A percentile compares a stretch with the other conserved stretches of the same genome.
These are phyloP conservation scores for Brassica rapa DNA, from an alignment of 345 rosid species.

Conservation along the genomic window DNA sequence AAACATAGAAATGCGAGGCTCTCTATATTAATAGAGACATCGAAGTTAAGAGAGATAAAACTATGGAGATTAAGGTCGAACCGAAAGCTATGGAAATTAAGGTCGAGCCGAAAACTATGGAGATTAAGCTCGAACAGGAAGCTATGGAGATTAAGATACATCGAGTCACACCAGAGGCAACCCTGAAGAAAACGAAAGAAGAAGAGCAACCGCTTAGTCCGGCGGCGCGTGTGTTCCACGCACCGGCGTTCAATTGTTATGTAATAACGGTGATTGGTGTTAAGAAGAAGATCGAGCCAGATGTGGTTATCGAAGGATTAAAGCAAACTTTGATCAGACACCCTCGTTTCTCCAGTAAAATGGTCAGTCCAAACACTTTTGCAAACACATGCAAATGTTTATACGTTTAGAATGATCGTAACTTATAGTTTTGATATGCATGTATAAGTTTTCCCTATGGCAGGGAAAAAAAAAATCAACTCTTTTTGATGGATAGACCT, in stretches of 20 bases:
- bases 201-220: slow-evolving; percentile 60
- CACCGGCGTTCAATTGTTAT: slow-evolving; percentile 53
- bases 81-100: neutral
- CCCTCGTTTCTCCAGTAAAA: slow-evolving; percentile 84
- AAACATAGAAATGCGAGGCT: too few species aligned
- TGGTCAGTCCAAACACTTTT: slow-evolving; percentile 45
- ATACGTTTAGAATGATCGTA: neutral
- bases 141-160: slow-evolving; percentile 36
- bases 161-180: slow-evolving; percentile 5
- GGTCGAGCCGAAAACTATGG: neutral
- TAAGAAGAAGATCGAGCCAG: slow-evolving; percentile 47
- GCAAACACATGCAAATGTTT: neutral
- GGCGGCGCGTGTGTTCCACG: slow-evolving; percentile 56
- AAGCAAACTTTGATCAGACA: slow-evolving; percentile 57
- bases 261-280: slow-evolving; percentile 55
- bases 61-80: neutral
- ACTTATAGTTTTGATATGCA: neutral
- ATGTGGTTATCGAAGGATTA: slow-evolving; percentile 52
- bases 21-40: neutral
- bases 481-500: neutral
- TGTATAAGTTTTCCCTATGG: neutral
- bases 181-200: neutral
- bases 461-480: neutral
- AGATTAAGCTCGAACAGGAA: neutral
- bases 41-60: neutral